Base-by-base conservation (phyloP, 305 asterid species). In the Fraxinus baroniana region DNA sequence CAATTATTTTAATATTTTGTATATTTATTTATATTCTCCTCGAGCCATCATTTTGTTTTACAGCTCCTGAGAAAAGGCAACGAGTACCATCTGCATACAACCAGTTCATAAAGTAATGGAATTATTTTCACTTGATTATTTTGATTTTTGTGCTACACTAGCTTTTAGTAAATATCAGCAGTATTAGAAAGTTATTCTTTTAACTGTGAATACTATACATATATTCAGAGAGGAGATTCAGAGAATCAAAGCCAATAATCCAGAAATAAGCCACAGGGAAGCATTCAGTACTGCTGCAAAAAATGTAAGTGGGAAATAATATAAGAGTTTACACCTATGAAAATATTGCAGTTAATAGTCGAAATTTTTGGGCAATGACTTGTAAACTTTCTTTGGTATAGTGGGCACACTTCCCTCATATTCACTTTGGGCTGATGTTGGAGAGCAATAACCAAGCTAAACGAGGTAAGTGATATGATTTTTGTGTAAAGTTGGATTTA, bases 321-420 rank as follows among this genome's bases (percentile, higher is more conserved):
- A 32, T 77, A 41, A n/a, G n/a, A n/a, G n/a, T n/a, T n/a, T n/a
- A n/a, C n/a, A n/a, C n/a, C n/a, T n/a, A n/a, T n/a, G n/a, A n/a
- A n/a, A n/a, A n/a, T n/a, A n/a, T n/a, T 35, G 75, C 80, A 18
- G 3, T 37, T 26, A 4, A 20, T 46, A 66, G 32, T 28, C 17
- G 41, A n/a, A 10, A 20, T 1, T 20, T 32, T n/a, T 78, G 78
- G 46, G 57, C 55, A 36, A 77, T 84, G n/a, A 84, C 77, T 83
- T 64, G 57, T 76, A 84, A 57, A 4, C 44, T 74, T 81, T 49
- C 28, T 79, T 73, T 84, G 79, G 64, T 77, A 22, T 32, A 94
- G 98, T 94, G 98, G 98, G 98, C 98, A 83, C 98, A 94, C 66
- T 94, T 91, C 85, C 97, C 98, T 87, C 97, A 93, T 81, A 94